phyloP scores from a whole-genome alignment of 192 early-diverging fungal genomes.

The Jimgerdemannia flammicorona region DNA sequence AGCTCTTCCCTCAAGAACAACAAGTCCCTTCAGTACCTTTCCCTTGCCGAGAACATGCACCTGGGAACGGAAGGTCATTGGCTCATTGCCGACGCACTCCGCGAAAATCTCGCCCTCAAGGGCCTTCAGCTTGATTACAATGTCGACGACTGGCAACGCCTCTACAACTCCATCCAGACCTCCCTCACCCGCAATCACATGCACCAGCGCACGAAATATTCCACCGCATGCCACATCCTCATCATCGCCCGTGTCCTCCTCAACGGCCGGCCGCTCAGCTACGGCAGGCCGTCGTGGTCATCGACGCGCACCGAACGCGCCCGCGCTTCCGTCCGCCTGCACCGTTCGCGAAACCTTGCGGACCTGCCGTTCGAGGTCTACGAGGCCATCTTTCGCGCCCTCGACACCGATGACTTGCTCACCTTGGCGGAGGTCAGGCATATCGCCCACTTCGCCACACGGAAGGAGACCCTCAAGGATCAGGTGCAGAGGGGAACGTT shows the following conservation, averaged over 20 bases:
- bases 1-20: conserved; percentile 22
- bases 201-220: conserved; percentile 36
- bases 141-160: conserved; percentile 35
- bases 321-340: conserved; percentile 27
- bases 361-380: conserved; percentile 35
- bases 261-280: conserved; percentile 26
- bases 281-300: conserved; percentile 6
- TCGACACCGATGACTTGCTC: conserved; percentile 28
- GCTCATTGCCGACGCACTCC: conserved; percentile 28
- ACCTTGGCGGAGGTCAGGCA: conserved; percentile 22
- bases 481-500: not conserved
- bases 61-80: conserved; percentile 40
- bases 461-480: conserved; percentile 16
- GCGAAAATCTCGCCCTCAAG: conserved; percentile 35
- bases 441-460: conserved; percentile 22
- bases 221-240: conserved; percentile 34
- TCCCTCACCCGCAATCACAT: conserved; percentile 41
- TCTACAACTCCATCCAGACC: conserved; percentile 36
- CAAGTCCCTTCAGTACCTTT: conserved; percentile 35
- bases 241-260: conserved; percentile 28
- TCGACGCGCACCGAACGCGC: not conserved
- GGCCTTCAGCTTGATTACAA: conserved; percentile 43
- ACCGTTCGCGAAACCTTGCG: conserved; percentile 21
- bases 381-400: conserved; percentile 29
- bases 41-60: conserved; percentile 29